phyloP scores from a whole-genome alignment of 164 flowering plant species.

The Stephania yunnanensis region DNA sequence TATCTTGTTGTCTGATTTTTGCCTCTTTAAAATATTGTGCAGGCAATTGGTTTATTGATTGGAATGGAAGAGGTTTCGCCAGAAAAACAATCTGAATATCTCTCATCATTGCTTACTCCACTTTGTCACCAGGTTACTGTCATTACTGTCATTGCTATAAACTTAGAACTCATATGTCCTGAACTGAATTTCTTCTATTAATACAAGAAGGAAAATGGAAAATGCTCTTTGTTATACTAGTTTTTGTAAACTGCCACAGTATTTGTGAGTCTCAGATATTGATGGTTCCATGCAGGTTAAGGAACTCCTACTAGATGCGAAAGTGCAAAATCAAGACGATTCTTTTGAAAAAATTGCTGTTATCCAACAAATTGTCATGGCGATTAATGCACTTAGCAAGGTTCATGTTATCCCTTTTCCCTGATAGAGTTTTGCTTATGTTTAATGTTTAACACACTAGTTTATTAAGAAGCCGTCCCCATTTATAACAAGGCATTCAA shows the following conservation, averaged over 20 bases:
- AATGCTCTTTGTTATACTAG: background rate
- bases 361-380: slow-evolving; percentile 78
- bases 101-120: slow-evolving; percentile 79
- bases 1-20: background rate
- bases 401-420: slow-evolving; percentile 26
- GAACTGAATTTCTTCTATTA: background rate
- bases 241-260: background rate
- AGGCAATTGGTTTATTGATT: slow-evolving; percentile 95
- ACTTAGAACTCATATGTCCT: background rate
- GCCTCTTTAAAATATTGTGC: slow-evolving; percentile 9
- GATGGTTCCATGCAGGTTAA: slow-evolving; percentile 56
- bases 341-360: slow-evolving; percentile 44
- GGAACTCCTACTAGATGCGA: slow-evolving; percentile 46
- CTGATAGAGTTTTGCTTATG: background rate
- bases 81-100: slow-evolving; percentile 85
- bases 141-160: slow-evolving; percentile 2
- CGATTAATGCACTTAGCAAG: slow-evolving; percentile 97
- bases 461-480: background rate
- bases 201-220: background rate
- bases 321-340: slow-evolving; percentile 44
- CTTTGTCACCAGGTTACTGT: slow-evolving; percentile 85
- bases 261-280: slow-evolving; percentile 2
- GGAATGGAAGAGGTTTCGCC: slow-evolving; percentile 90
- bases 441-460: background rate
- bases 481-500: background rate